Percentiles rank a stretch among this genome's conserved stretches.
Conservation (phyloP, 1,139 yeast genomes). For the Debaryomycetaceae sp. region DNA sequence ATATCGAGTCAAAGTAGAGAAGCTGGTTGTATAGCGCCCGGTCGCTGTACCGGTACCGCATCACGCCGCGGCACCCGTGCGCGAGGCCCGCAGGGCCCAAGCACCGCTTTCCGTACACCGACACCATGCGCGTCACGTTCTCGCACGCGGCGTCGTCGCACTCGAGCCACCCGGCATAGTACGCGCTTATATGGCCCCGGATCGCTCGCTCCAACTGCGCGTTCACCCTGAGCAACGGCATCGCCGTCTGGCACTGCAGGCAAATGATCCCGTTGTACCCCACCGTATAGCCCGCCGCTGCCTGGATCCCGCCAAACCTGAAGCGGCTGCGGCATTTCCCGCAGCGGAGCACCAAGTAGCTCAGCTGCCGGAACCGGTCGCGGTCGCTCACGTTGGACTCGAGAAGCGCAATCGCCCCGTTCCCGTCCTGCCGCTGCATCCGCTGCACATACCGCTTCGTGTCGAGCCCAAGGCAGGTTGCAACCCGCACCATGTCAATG, state of each 20-base stretch:
- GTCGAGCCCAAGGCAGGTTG: conserved; percentile 70
- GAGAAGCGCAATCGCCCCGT: conserved; percentile 54
- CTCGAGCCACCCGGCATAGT: conserved; percentile 75
- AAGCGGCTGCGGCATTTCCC: conserved; percentile 52
- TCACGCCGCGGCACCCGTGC: conserved; percentile 71
- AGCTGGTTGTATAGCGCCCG: conserved; percentile 80
- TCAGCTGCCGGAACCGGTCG: conserved; percentile 67
- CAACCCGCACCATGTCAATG: conserved; percentile 69
- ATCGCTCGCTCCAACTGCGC: conserved; percentile 66
- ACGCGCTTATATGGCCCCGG: conserved; percentile 58
- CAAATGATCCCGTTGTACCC: conserved; percentile 68
- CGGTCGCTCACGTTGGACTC: conserved; percentile 75
- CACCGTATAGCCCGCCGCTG: conserved; percentile 48
- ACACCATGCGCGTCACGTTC: conserved; percentile 67
- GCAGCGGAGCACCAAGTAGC: conserved; percentile 48
- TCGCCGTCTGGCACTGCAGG: conserved; percentile 39
- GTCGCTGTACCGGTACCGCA: conserved; percentile 70
- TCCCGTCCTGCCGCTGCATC: conserved; percentile 18
- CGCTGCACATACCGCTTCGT: conserved; percentile 49
- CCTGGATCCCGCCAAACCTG: conserved; percentile 63
- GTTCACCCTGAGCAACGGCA: conserved; percentile 46
- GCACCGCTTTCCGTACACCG: conserved; percentile 86
- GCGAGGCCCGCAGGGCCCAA: conserved; percentile 53
- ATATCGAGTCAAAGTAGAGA: conserved; percentile 65
- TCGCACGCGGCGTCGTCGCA: conserved; percentile 88